phyloP scores from a whole-genome alignment of 805 yeast genomes.

The Trichomonascus vanleenenianus region DNA sequence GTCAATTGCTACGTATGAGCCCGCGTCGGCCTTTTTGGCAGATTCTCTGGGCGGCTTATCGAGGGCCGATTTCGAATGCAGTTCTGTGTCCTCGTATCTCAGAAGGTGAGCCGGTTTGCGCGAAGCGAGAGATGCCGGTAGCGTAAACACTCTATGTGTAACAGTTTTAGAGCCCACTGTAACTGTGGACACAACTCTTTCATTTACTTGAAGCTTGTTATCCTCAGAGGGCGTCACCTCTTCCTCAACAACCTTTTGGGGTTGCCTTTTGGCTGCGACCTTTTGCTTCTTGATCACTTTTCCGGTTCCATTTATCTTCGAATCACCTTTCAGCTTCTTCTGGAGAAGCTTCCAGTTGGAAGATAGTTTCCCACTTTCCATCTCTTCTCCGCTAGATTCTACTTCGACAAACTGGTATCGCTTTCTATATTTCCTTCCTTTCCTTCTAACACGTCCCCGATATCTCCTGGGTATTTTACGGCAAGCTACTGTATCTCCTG shows the following conservation, averaged over 20 bases:
- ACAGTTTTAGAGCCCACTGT: not conserved
- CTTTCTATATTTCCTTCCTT: too few species aligned
- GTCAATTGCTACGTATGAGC: conserved; percentile 75
- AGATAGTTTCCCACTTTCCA: conserved; percentile 3
- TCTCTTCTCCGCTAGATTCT: not conserved
- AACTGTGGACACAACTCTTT: not conserved
- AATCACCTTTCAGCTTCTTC: conserved; percentile 6
- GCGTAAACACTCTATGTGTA: not conserved
- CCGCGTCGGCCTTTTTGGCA: conserved; percentile 35
- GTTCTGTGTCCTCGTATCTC: conserved; percentile 1
- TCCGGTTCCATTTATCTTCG: not conserved
- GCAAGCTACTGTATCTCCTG: not conserved
- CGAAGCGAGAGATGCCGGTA: too few species aligned
- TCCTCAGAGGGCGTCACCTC: not conserved
- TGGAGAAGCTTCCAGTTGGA: conserved; percentile 15
- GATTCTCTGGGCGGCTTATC: not conserved
- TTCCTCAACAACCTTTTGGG: not conserved
- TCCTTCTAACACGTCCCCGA: too few species aligned
- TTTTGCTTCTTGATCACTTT: not conserved
- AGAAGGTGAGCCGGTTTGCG: not conserved
- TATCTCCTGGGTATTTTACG: not conserved
- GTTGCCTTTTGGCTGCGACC: not conserved
- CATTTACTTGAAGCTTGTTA: too few species aligned
- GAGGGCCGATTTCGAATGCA: not conserved
- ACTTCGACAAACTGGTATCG: not conserved